Percentiles rank a stretch among this genome's conserved stretches.
Evolutionary conservation across 129 eudicot species (phyloP).

Genomic region (Flaveria linearis): DNA sequence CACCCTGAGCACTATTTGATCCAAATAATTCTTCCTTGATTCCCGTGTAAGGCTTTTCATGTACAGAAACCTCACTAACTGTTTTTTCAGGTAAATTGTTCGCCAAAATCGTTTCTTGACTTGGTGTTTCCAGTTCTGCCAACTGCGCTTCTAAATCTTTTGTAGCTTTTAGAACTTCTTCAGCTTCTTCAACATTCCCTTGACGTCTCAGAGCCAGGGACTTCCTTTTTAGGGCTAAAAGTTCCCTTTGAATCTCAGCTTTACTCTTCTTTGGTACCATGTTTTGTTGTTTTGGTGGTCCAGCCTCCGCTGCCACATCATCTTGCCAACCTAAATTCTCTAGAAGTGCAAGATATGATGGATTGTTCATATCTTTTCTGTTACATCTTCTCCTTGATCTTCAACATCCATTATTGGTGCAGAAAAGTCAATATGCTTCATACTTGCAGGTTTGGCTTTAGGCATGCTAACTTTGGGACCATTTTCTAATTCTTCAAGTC

Average conservation of each 20-base stretch:
- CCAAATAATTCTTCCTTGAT: conserved; percentile 13
- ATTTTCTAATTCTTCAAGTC: conserved; percentile 71
- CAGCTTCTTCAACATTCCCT: conserved; percentile 73
- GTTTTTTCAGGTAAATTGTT: conserved; percentile 12
- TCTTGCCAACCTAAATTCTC: conserved; percentile 90
- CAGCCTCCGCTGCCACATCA: conserved; percentile 38
- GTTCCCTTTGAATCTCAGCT: conserved; percentile 82
- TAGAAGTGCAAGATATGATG: conserved; percentile 68
- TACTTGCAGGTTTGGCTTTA: conserved; percentile 29
- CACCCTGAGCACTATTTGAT: conserved; percentile 8
- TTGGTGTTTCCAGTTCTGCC: conserved; percentile 62
- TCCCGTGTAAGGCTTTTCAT: conserved; percentile 30
- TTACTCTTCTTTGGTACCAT: conserved; percentile 53
- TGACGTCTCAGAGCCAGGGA: conserved; percentile 78
- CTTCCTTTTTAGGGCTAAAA: conserved; percentile 76
- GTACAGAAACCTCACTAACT: conserved; percentile 18
- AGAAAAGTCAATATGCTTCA: conserved; percentile 30
- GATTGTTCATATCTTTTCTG: conserved; percentile 88
- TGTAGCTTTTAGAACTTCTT: conserved; percentile 63
- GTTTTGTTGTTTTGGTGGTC: conserved; percentile 22
- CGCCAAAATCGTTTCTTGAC: conserved; percentile 31
- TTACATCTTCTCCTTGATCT: conserved; percentile 65
- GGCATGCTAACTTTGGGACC: conserved; percentile 38
- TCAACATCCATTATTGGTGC: conserved; percentile 33
- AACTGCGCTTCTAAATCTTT: conserved; percentile 64